Base-by-base conservation (phyloP, 805 yeast species). In the Torulaspora microellipsoides region DNA sequence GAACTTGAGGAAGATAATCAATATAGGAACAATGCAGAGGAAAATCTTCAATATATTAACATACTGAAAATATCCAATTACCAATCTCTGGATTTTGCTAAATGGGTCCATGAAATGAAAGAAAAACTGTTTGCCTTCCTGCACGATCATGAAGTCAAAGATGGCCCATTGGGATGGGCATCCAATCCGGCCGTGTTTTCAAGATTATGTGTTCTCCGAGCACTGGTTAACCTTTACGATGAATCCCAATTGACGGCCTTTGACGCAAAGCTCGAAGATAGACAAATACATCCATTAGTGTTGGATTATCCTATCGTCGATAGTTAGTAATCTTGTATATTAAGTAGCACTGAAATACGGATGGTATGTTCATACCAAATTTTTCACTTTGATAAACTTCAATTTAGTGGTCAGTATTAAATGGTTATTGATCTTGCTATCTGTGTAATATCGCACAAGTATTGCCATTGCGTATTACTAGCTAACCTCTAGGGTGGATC, bases 1-100 rank as follows among this genome's bases (percentile, higher is more conserved):
- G 78, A 79, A 5, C 64, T 73, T 6, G 96, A 88, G 56, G 78
- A 77, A 53, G 76, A 73, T 42, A 86, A 87, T 51, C 73, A 83
- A 31, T 85, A 80, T 62, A 69, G 80, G 51, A 78, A 81, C 55
- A 73, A 70, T 11, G 58, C 72, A 8, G 67, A 65, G 29, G 60
- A 57, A 27, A 53, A 48, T 1, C 10, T 42, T 2, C 60, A 59
- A 32, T 46, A 55, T 15, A 44, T 54, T 6, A 29, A 40, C 5
- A 53, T 65, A 50, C 31, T 66, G 35, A 42, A 36, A 30, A n/a
- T 2, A 12, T 14, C 35, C 13, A 23, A 27, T 2, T 38, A 27
- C 28, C 28, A 29, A 3, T 36, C 36, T 20, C 15, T 34, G 12
- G 30, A 38, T 6, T 31, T 47, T n/a, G 11, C 13, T 11, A 31